phyloP scores from a whole-genome alignment of 139 green algal species.

The Tetraselmis chui region DNA sequence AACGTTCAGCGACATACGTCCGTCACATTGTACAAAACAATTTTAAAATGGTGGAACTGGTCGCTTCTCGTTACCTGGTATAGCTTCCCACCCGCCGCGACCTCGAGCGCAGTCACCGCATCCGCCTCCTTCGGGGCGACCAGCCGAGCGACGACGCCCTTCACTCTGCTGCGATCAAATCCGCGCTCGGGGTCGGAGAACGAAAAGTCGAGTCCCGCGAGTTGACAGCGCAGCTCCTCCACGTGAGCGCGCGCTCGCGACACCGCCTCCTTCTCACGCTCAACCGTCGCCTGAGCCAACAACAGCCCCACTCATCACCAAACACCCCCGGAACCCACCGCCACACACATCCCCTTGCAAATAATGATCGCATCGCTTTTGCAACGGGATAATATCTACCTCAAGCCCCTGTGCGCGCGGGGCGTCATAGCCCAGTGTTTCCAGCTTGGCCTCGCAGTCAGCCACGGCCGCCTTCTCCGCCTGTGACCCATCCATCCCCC shows the following conservation, averaged over 20 bases:
- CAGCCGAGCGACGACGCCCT: conserved; percentile 79
- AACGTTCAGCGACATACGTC: too few species aligned
- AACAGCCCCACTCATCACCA: too few species aligned
- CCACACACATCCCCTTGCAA: too few species aligned
- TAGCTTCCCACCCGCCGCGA: conserved; percentile 87
- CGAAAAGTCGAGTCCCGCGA: conserved; percentile 49
- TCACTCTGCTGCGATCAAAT: conserved; percentile 61
- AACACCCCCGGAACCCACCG: too few species aligned
- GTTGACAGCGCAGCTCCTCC: conserved; percentile 11
- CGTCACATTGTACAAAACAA: too few species aligned
- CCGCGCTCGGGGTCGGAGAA: conserved; percentile 68
- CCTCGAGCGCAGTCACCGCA: conserved; percentile 80
- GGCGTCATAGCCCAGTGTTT: neutral
- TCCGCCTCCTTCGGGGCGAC: conserved; percentile 65
- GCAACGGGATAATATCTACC: too few species aligned
- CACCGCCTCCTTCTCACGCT: neutral
- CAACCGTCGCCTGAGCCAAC: neutral
- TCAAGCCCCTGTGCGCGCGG: neutral
- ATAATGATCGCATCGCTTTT: too few species aligned
- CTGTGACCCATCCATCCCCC: neutral
- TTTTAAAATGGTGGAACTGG: too few species aligned
- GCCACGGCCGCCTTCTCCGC: conserved; percentile 1
- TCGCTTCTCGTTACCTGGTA: too few species aligned
- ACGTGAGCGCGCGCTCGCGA: conserved; percentile 3
- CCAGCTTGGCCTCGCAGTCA: neutral